Percentiles rank a stretch among this genome's conserved stretches.
Evolutionary conservation across 257 asterid genomes (phyloP).

Genomic region (Rehmannia glutinosa): DNA sequence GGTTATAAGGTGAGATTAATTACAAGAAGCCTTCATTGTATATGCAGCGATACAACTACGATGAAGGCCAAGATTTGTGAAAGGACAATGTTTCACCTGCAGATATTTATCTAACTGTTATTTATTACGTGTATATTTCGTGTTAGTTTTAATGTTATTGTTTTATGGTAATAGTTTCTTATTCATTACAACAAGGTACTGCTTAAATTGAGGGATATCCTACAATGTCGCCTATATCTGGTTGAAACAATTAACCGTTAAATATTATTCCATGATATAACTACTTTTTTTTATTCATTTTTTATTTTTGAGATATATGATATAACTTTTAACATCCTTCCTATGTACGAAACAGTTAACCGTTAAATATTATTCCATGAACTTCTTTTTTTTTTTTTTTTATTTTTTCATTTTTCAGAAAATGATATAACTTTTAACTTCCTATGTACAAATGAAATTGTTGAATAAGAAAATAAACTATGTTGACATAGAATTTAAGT

Average conservation of each 20-base stretch:
- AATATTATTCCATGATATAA: not conserved
- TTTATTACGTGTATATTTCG: not conserved
- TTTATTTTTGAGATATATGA: too few species aligned
- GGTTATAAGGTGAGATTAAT: not conserved
- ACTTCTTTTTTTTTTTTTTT: too few species aligned
- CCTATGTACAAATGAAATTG: too few species aligned
- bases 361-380: too few species aligned
- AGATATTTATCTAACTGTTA: not conserved
- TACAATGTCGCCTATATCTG: not conserved
- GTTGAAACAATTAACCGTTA: not conserved
- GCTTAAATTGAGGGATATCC: not conserved
- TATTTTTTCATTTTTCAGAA: too few species aligned
- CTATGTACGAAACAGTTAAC: too few species aligned
- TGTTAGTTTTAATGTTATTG: constrained; percentile 9
- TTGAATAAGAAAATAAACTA: too few species aligned
- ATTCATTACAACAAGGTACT: not conserved
- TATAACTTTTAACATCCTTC: too few species aligned
- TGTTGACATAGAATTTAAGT: too few species aligned
- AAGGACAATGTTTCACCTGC: constrained; percentile 1
- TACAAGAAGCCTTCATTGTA: constrained; percentile 13
- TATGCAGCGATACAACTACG: not conserved
- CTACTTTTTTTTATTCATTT: too few species aligned
- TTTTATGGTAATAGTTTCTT: not conserved
- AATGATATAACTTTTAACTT: too few species aligned
- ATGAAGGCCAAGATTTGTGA: constrained; percentile 11